Percentiles rank a stretch among this genome's conserved stretches.
These are phyloP conservation scores for Knoxdaviesia proteae DNA, from an alignment of 2,329 filamentous ascomycete genomes.

Conservation along the genomic window DNA sequence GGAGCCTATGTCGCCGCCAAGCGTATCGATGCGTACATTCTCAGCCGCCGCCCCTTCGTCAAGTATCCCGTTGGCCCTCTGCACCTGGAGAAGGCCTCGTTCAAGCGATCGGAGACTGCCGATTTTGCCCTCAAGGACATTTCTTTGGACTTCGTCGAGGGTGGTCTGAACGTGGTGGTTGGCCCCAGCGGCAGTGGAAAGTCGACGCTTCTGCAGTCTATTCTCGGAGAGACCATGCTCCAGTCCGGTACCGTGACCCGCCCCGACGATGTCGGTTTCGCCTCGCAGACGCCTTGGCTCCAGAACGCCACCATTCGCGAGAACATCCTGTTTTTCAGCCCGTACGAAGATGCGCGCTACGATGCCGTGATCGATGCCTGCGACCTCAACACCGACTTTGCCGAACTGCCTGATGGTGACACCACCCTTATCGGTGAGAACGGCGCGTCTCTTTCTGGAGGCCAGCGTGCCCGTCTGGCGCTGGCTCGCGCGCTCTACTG, in stretches of 20 bases:
- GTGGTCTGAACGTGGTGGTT: conserved; percentile 31
- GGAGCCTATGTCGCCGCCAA: conserved; percentile 25
- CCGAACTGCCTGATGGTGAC: conserved; percentile 27
- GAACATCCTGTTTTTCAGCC: conserved; percentile 32
- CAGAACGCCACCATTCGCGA: conserved; percentile 33
- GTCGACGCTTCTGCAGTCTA: conserved; percentile 30
- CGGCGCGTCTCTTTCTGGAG: conserved; percentile 32
- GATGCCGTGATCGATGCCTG: conserved; percentile 33
- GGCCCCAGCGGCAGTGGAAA: conserved; percentile 36
- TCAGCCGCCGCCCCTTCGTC: conserved; percentile 24
- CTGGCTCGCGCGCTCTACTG: conserved; percentile 37
- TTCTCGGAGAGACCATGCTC: conserved; percentile 32
- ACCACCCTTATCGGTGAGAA: conserved; percentile 31
- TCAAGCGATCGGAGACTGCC: conserved; percentile 27
- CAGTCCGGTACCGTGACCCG: conserved; percentile 25
- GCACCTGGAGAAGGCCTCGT: conserved; percentile 22
- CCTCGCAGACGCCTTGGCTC: conserved; percentile 35
- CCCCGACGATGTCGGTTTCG: conserved; percentile 31
- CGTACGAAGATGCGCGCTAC: conserved; percentile 31
- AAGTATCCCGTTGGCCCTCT: conserved; percentile 28
- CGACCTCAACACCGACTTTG: conserved; percentile 27
- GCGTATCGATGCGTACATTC: conserved; percentile 32
- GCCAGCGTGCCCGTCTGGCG: conserved; percentile 34
- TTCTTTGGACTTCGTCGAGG: conserved; percentile 28
- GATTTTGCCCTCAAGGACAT: conserved; percentile 26